These are phyloP conservation scores for Taphrina deformans DNA, from an alignment of 1,139 yeast genomes.

Conservation along the genomic window DNA sequence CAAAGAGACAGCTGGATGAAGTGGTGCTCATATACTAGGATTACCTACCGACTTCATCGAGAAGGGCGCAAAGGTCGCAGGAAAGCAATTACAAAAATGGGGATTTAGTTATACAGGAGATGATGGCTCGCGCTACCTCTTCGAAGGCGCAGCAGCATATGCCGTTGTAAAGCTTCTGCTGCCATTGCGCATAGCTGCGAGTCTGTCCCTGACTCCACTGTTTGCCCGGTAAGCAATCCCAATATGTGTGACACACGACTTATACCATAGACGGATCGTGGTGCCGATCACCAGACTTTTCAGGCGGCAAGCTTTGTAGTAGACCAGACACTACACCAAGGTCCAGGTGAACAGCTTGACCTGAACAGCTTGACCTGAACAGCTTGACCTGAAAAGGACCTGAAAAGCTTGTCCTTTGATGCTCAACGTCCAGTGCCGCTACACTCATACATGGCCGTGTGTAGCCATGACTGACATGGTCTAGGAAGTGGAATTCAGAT, in stretches of 20 bases:
- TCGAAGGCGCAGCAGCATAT: conserved; percentile 33
- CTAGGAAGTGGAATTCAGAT: no score
- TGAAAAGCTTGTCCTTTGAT: no score
- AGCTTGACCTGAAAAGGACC: no score
- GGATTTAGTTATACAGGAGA: conserved; percentile 17
- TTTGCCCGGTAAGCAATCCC: conserved; percentile 13
- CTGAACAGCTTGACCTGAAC: no score
- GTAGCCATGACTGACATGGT: no score
- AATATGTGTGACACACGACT: background rate
- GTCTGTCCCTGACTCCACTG: conserved; percentile 22
- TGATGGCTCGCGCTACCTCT: conserved; percentile 28
- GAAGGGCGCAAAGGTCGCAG: conserved; percentile 26
- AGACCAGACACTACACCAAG: no score
- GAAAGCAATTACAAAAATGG: conserved; percentile 28
- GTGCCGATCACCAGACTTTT: conserved; percentile 17
- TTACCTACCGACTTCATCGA: conserved; percentile 25
- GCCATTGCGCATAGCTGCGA: conserved; percentile 19
- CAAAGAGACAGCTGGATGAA: background rate
- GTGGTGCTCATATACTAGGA: background rate
- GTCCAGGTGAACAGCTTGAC: no score
- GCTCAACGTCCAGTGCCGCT: no score
- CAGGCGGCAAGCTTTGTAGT: background rate
- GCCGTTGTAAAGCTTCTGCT: conserved; percentile 27
- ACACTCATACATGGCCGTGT: no score
- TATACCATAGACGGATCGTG: conserved; percentile 11